Percentiles rank a stretch among this genome's conserved stretches.
Evolutionary conservation across 2,329 filamentous ascomycete genomes (phyloP).

Genomic region (Ceratocystiopsis sp.): DNA sequence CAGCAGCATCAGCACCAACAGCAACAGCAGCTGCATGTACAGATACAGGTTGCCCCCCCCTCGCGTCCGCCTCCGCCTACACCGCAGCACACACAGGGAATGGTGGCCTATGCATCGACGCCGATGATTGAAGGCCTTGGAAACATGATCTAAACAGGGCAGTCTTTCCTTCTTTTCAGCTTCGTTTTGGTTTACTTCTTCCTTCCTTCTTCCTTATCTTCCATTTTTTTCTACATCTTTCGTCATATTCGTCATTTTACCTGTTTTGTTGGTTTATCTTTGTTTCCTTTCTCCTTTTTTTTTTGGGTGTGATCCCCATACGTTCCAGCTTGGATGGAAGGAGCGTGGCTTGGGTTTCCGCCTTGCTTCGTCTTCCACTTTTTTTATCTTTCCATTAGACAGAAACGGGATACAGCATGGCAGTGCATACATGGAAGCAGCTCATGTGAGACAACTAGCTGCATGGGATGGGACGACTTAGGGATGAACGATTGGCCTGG

Average conservation of each 20-base stretch:
- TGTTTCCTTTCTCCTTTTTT: constrained; percentile 1
- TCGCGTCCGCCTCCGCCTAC: too few species aligned
- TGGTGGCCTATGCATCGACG: constrained; percentile 4
- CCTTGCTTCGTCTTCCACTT: too few species aligned
- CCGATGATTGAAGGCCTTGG: constrained; percentile 22
- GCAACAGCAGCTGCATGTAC: constrained; percentile 7
- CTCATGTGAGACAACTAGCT: too few species aligned
- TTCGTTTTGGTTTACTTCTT: background rate
- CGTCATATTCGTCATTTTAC: background rate
- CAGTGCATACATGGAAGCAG: too few species aligned
- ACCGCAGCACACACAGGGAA: too few species aligned
- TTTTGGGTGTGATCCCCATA: background rate
- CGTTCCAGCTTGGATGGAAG: too few species aligned
- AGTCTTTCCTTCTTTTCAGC: background rate
- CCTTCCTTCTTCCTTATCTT: background rate
- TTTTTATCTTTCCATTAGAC: too few species aligned
- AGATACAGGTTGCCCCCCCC: too few species aligned
- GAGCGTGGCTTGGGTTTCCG: too few species aligned
- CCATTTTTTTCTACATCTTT: background rate
- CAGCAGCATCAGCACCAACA: constrained; percentile 9
- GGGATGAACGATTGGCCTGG: too few species aligned
- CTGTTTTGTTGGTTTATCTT: background rate
- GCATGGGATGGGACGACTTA: too few species aligned
- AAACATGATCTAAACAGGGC: constrained; percentile 26
- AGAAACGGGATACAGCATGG: too few species aligned